These are phyloP conservation scores for Penicillium sp. DNA, from an alignment of 2,329 filamentous ascomycete genomes.

Conservation along the genomic window DNA sequence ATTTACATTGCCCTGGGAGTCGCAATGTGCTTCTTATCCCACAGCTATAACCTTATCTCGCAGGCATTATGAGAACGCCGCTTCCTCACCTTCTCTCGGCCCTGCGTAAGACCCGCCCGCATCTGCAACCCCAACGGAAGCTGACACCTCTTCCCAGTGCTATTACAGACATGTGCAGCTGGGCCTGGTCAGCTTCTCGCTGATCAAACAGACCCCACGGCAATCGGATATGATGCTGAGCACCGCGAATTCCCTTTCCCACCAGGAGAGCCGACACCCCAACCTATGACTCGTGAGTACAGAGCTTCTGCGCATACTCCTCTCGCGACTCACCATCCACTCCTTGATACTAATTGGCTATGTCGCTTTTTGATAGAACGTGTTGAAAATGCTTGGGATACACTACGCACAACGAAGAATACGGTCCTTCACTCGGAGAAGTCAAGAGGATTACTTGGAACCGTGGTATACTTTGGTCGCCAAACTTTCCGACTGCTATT, in stretches of 20 bases:
- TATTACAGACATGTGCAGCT: slow-evolving; percentile 31
- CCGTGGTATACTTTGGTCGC: slow-evolving; percentile 60
- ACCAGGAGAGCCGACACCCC: slow-evolving; percentile 17
- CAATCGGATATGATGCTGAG: slow-evolving; percentile 19
- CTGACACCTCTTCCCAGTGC: slow-evolving; percentile 32
- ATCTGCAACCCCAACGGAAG: slow-evolving; percentile 6
- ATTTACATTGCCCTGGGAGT: slow-evolving; percentile 14
- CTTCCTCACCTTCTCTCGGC: slow-evolving; percentile 36
- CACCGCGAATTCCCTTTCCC: slow-evolving; percentile 24
- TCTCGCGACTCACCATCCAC: not conserved
- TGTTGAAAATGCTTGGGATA: slow-evolving; percentile 33
- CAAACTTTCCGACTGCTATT: slow-evolving; percentile 64
- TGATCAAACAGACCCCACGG: slow-evolving; percentile 18
- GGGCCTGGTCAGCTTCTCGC: slow-evolving; percentile 26
- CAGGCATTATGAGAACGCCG: slow-evolving; percentile 38
- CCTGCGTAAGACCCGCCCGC: slow-evolving; percentile 32
- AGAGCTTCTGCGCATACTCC: not conserved
- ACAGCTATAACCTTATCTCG: slow-evolving; percentile 17
- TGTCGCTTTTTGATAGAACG: slow-evolving; percentile 25
- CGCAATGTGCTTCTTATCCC: slow-evolving; percentile 37
- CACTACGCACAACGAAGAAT: slow-evolving; percentile 31
- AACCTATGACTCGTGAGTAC: slow-evolving; percentile 33
- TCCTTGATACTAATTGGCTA: slow-evolving; percentile 10
- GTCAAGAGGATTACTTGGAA: slow-evolving; percentile 58
- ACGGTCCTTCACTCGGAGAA: slow-evolving; percentile 38